Percentiles rank a stretch among this genome's conserved stretches.
Evolutionary conservation across 106 monocot species (phyloP).

Genomic region (Triglochin maritima): DNA sequence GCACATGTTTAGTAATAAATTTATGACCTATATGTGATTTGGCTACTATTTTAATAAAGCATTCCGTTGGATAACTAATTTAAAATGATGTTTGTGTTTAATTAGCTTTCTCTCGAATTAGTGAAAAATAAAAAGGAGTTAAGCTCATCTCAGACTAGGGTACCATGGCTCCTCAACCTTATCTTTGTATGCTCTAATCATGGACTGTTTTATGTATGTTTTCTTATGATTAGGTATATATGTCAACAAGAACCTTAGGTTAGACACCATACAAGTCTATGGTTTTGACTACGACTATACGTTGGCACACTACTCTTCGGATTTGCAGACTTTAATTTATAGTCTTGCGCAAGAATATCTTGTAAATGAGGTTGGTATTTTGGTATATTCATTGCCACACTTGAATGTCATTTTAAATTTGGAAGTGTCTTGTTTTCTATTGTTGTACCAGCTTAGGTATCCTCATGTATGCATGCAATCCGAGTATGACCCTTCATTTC

Average conservation of each 20-base stretch:
- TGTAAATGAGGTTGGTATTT: conserved; percentile 56
- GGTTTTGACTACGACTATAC: conserved; percentile 99
- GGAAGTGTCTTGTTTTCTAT: neutral
- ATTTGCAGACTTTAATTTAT: conserved; percentile 70
- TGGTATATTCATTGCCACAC: neutral
- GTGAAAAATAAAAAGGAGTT: no score
- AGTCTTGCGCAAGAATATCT: conserved; percentile 79
- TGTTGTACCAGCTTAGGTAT: conserved; percentile 61
- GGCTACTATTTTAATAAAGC: no score
- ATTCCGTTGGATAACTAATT: no score
- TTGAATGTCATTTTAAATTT: neutral
- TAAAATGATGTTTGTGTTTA: no score
- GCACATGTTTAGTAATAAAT: no score
- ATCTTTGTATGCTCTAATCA: neutral
- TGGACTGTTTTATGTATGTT: neutral
- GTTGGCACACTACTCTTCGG: conserved; percentile 73
- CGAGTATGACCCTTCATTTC: conserved; percentile 73
- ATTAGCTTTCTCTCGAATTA: no score
- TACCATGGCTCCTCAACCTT: neutral
- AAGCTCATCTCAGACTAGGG: no score
- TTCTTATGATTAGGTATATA: conserved; percentile 53
- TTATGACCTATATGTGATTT: no score
- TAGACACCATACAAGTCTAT: conserved; percentile 81
- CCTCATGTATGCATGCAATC: conserved; percentile 78
- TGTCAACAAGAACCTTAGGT: conserved; percentile 76